Evolutionary conservation across 2,329 filamentous ascomycete genomes (phyloP), one percentile per base, ranked within the genome.

Genomic region (Fusarium odoratissimum): DNA sequence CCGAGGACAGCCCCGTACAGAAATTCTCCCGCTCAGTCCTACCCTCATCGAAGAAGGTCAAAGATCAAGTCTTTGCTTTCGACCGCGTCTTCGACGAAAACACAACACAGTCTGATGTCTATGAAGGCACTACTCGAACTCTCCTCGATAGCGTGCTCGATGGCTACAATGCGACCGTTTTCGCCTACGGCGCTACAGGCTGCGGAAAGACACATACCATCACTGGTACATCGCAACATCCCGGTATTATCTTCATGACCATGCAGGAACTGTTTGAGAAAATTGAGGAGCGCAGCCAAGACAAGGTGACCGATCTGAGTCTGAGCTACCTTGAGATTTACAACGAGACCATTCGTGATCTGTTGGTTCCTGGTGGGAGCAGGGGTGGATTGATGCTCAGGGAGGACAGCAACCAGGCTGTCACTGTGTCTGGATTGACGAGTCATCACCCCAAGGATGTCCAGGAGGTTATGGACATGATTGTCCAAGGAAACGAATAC

Each of bases 161-260:
- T 75, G 96, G 96, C 74, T 99, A 98, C 87, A 99, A 99, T 86
- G 96, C 96, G 52, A 99, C 96, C 0, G 96, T 99, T 8, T 99
- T 99, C 81, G 96, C 96, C 55, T 99, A 99, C 82, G 96, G 96
- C 75, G 96, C 96, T 42, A 99, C 96, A 1, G 96, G 96, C 42
- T 99, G 96, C 82, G 96, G 96, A 82, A 99, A 99, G 85, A 99
- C 96, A 30, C 96, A 99, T 82, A 99, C 96, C 14, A 99, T 99
- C 78, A 94, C 92, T 6, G 96, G 96, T 74, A 98, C 95, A 0
- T 85, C 94, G 4, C 93, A 97, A 80, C 93, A 97, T 79, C 96
- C 96, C 0, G 96, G 96, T 64, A 98, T 99, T 78, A 99, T 99
- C 80, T 99, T 98, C 84, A 85, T 99, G 77, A 98, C 96, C 2